These are phyloP conservation scores for Cercis canadensis DNA, from an alignment of 306 rosid genomes.

Conservation along the genomic window DNA sequence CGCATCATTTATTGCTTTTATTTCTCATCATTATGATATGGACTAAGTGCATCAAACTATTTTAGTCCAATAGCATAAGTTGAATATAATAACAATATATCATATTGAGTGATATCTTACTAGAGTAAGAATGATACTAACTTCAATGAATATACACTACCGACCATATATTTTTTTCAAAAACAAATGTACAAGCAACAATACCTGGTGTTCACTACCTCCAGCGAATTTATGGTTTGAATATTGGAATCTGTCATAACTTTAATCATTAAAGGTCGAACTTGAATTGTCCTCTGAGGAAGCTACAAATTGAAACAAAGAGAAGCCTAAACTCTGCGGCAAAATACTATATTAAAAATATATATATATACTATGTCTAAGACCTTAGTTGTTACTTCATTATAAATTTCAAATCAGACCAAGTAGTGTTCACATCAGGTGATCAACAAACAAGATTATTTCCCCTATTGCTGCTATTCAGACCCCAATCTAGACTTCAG, in stretches of 20 bases:
- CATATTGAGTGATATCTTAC: too few relatives aligned
- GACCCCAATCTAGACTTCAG: too few relatives aligned
- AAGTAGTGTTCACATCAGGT: too few relatives aligned
- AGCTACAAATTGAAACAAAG: conserved; percentile 55
- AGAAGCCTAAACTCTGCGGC: background rate
- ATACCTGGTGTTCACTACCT: conserved; percentile 82
- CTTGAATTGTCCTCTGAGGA: conserved; percentile 64
- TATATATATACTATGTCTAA: background rate
- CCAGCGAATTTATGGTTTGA: conserved; percentile 62
- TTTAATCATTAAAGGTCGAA: conserved; percentile 78
- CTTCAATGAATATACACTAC: conserved; percentile 1
- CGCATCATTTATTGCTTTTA: too few relatives aligned
- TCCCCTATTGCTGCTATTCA: too few relatives aligned
- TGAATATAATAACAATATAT: background rate
- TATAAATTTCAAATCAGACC: too few relatives aligned
- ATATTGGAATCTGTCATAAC: conserved; percentile 46
- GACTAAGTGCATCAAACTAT: too few relatives aligned
- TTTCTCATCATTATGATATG: background rate
- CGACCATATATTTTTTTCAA: background rate
- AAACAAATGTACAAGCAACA: background rate
- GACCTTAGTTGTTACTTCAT: too few relatives aligned
- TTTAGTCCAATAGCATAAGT: too few relatives aligned
- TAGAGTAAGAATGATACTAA: background rate
- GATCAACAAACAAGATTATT: too few relatives aligned
- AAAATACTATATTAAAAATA: conserved; percentile 5